A percentile compares a stretch with the other conserved stretches of the same genome.
Evolutionary conservation across 2,329 filamentous ascomycete species (phyloP).

Genomic region (Thelonectria rubi): DNA sequence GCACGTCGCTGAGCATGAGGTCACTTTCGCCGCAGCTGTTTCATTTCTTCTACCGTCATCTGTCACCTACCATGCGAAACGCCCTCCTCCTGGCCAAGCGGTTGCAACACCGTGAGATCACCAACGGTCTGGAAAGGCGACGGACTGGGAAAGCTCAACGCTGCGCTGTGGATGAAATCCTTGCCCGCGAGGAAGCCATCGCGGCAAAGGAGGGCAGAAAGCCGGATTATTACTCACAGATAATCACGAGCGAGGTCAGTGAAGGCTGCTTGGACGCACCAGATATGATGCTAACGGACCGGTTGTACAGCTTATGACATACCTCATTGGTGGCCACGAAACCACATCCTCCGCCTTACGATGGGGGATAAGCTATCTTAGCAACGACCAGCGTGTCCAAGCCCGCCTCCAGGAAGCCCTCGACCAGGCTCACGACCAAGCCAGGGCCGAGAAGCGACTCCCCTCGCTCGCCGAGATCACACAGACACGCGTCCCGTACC

Average conservation of each 20-base stretch:
- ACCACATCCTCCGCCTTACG: background rate
- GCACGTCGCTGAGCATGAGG: too few relatives aligned
- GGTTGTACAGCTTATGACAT: background rate
- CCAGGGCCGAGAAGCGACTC: background rate
- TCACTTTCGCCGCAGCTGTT: too few relatives aligned
- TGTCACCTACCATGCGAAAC: too few relatives aligned
- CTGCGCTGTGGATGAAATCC: background rate
- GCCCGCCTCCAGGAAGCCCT: background rate
- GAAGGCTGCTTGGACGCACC: background rate
- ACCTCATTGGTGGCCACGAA: background rate
- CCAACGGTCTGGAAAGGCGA: background rate
- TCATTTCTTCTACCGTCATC: too few relatives aligned
- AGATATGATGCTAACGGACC: background rate
- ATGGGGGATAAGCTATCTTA: background rate
- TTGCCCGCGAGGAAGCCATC: background rate
- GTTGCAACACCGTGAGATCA: background rate
- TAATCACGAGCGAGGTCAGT: background rate
- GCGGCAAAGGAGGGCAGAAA: background rate
- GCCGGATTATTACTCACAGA: background rate
- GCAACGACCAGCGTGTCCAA: background rate
- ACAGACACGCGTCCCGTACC: background rate
- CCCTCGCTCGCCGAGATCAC: background rate
- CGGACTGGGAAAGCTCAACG: background rate
- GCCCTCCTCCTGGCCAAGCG: too few relatives aligned
- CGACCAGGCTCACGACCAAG: background rate